Base-by-base conservation (phyloP, 176 grass and related monocot species). In the Juncus effusus region DNA sequence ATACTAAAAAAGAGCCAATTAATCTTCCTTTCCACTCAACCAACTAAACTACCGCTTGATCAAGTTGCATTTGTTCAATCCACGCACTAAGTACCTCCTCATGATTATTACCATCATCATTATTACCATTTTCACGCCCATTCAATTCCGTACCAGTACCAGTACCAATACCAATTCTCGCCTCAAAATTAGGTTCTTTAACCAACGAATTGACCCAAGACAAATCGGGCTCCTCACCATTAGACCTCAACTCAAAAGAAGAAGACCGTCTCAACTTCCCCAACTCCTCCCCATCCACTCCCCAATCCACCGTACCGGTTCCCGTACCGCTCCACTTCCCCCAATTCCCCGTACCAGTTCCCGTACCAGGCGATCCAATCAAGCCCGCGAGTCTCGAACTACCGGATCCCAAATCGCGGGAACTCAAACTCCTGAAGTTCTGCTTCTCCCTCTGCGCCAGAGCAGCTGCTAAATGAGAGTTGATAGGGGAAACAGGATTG, bases 151-250 rank as follows among this genome's bases (percentile, higher is more conserved):
- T 41, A 76, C 42, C 76, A 50, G 40, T 72, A 44, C 64, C 65
- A 52, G 54, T 63, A 82, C 41, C 13, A 3, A 61, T 38, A 7
- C 77, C 69, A 51, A 63, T 58, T 75, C 79, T 62, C 69, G 85
- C 89, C 66, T 89, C 85, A 55, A 85, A 77, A 60, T 84, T 84
- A 55, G 90, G 85, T 74, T 94, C 90, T 54, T 81, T 92, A 11
- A 88, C 81, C 59, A 92, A 56, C 49, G 89, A 84, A 63, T 92
- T 84, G 7, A 92, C 84, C 89, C 89, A 94, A 13, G 89, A 94
- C 13, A 94, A 60, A 72, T 94, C 89, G 12, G 85, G 89, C 41
- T 94, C 89, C 38, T 88, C 89, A 9, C 71, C 53, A 42, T 69
- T 79, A 64, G 58, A 85, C 13, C 72, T 73, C 70, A 83, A 57